Conservation (phyloP, 495 filamentous ascomycete species). For the Hyaloscypha hepaticicola region DNA sequence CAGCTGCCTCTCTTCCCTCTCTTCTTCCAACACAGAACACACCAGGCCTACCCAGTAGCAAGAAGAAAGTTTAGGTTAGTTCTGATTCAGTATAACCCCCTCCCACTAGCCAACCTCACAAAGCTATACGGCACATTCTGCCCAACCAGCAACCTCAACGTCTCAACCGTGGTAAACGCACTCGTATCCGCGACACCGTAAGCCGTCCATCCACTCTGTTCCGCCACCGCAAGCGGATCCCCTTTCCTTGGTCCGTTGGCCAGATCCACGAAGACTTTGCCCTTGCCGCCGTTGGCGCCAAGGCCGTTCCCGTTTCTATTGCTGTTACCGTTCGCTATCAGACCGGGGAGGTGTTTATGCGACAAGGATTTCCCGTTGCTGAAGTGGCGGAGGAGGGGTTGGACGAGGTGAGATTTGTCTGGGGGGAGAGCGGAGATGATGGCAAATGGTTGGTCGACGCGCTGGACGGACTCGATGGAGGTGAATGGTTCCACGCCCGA, state of each 20-base stretch:
- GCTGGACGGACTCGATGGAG: conserved; percentile 73
- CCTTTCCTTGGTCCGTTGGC: conserved; percentile 66
- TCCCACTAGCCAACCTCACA: conserved; percentile 71
- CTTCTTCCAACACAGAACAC: too few species aligned
- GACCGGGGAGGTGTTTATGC: background rate
- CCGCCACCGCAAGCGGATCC: conserved; percentile 67
- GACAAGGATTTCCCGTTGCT: conserved; percentile 12
- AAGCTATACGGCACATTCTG: conserved; percentile 88
- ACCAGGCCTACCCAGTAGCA: too few species aligned
- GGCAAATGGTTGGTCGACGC: conserved; percentile 72
- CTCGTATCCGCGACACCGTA: conserved; percentile 77
- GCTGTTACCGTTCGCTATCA: background rate
- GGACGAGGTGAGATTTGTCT: conserved; percentile 77
- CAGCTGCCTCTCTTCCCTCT: too few species aligned
- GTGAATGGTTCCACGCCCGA: conserved; percentile 71
- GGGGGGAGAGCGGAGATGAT: conserved; percentile 75
- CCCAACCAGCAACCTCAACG: conserved; percentile 70
- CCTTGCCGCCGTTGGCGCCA: conserved; percentile 33
- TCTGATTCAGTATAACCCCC: conserved; percentile 58
- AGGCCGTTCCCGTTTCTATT: background rate
- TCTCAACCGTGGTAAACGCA: conserved; percentile 81
- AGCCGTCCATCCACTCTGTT: conserved; percentile 70
- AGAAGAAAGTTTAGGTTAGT: background rate
- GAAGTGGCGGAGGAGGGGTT: conserved; percentile 72
- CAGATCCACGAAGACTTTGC: conserved; percentile 78